phyloP scores from a whole-genome alignment of 805 yeast species.

The Nakazawaea populi region DNA sequence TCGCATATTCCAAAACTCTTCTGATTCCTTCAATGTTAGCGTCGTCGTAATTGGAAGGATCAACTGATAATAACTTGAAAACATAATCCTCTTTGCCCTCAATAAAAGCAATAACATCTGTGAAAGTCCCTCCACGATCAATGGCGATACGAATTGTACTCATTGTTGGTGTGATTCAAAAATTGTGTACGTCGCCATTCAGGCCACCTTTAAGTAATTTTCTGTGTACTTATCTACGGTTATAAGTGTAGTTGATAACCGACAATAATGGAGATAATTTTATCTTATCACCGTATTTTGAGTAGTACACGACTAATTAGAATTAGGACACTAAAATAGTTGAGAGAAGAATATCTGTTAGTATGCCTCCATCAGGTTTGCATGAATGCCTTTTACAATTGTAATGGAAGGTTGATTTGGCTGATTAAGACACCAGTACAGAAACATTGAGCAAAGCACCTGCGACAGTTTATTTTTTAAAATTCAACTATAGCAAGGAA shows the following conservation, averaged over 20 bases:
- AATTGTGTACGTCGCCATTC: too few species aligned
- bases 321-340: too few species aligned
- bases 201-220: neutral
- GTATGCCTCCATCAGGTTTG: too few species aligned
- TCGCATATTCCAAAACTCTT: slow-evolving; percentile 59
- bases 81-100: slow-evolving; percentile 55
- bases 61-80: slow-evolving; percentile 80
- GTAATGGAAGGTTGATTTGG: too few species aligned
- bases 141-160: slow-evolving; percentile 7
- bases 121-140: slow-evolving; percentile 83
- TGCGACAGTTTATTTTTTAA: too few species aligned
- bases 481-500: neutral
- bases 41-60: slow-evolving; percentile 80
- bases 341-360: too few species aligned
- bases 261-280: neutral
- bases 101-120: slow-evolving; percentile 60
- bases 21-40: slow-evolving; percentile 93
- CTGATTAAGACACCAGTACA: too few species aligned
- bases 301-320: neutral
- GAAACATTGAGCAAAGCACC: too few species aligned
- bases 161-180: neutral
- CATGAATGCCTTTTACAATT: too few species aligned
- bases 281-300: neutral
- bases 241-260: neutral
- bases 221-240: neutral